phyloP scores from a whole-genome alignment of 176 grass and related monocot species.

The Olyra latifolia region DNA sequence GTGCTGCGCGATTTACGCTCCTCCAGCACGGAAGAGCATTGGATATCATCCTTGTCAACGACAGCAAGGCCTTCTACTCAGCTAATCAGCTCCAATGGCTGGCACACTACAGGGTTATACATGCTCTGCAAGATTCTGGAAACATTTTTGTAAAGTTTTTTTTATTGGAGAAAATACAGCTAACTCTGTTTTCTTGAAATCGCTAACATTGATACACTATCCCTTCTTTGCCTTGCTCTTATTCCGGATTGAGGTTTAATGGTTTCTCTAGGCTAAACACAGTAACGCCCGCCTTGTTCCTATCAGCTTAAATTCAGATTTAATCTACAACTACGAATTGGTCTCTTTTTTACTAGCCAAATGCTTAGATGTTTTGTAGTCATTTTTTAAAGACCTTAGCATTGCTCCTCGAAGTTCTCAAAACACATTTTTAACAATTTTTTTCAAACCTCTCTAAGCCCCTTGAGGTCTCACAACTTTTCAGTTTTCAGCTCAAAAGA shows the following conservation, averaged over 20 bases:
- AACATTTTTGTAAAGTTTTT: neutral
- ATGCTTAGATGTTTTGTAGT: too few species aligned
- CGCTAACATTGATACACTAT: neutral
- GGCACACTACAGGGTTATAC: neutral
- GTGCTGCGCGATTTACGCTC: neutral
- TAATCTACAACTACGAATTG: too few species aligned
- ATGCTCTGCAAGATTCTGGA: neutral
- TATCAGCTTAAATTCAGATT: too few species aligned
- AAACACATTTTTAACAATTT: too few species aligned
- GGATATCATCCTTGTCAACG: neutral
- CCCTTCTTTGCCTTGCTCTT: neutral
- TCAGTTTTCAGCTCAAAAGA: too few species aligned
- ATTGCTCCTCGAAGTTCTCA: too few species aligned
- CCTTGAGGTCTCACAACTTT: too few species aligned
- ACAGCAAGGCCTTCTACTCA: neutral
- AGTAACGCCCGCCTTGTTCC: neutral
- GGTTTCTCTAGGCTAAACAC: neutral
- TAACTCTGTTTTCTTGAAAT: too few species aligned
- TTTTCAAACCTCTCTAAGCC: too few species aligned
- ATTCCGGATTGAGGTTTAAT: neutral
- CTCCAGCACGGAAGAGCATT: neutral
- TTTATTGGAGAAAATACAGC: too few species aligned
- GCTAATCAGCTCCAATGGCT: neutral
- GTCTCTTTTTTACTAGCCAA: too few species aligned
- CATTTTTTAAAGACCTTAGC: too few species aligned